These are phyloP conservation scores for Cucurbita argyrosperma DNA, from an alignment of 306 rosid genomes.

Conservation along the genomic window DNA sequence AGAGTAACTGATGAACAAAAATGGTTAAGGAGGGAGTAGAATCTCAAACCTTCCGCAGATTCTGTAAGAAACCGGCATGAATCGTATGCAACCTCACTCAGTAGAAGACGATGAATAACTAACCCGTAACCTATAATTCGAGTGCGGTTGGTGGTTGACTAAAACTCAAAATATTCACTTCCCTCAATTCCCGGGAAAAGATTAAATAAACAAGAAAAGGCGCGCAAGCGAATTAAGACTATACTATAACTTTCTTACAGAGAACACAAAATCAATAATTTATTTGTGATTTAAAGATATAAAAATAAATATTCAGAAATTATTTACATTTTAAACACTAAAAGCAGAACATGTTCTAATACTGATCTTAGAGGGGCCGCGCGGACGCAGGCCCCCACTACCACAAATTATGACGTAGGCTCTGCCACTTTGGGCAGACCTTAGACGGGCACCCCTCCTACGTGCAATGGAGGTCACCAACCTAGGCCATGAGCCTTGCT, in stretches of 20 bases:
- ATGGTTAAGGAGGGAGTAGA: not conserved
- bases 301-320: no score
- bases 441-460: conserved; percentile 15
- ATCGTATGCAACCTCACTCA: not conserved
- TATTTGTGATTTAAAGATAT: no score
- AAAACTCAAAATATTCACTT: not conserved
- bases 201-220: not conserved
- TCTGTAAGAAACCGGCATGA: not conserved
- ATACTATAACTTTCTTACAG: no score
- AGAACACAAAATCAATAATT: no score
- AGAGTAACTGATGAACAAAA: not conserved
- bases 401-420: conserved; percentile 54
- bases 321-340: no score
- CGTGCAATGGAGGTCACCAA: conserved; percentile 39
- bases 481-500: conserved; percentile 24
- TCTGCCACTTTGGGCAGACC: conserved; percentile 31
- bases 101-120: not conserved
- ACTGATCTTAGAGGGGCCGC: conserved; percentile 29
- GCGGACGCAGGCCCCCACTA: conserved; percentile 67
- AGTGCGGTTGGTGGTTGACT: not conserved
- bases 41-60: not conserved
- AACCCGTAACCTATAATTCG: no score
- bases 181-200: not conserved
- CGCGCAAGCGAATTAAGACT: not conserved
- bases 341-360: no score